These are phyloP conservation scores for Marsdenia floribunda DNA, from an alignment of 257 asterid genomes.

Conservation along the genomic window DNA sequence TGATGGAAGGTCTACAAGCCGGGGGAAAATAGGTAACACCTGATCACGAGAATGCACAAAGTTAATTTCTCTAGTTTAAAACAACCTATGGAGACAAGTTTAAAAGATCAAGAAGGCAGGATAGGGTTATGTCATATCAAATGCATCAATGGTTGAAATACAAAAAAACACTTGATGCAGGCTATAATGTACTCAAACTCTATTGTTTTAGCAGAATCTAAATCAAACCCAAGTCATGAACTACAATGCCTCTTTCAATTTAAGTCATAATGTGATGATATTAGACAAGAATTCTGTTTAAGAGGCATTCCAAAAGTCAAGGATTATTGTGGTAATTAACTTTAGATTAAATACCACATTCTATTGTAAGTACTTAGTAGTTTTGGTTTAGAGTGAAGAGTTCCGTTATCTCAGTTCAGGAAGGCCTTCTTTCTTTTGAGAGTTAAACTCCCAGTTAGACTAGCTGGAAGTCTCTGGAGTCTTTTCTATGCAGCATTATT, in stretches of 20 bases:
- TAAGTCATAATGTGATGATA: not conserved
- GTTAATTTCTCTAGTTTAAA: not conserved
- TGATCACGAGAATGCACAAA: conserved; percentile 22
- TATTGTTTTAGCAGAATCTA: not conserved
- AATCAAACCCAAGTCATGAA: not conserved
- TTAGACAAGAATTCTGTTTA: not conserved
- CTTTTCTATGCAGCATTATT: not conserved
- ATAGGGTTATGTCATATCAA: not conserved
- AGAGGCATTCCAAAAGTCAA: not conserved
- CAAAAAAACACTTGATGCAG: not conserved
- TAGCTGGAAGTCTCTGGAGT: not conserved
- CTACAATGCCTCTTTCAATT: not conserved
- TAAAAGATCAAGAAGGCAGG: not conserved
- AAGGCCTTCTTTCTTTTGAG: not conserved
- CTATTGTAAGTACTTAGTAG: not conserved
- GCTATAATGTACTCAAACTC: not conserved
- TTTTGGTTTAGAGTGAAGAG: not conserved
- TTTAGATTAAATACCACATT: not conserved
- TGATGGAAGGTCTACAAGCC: conserved; percentile 81
- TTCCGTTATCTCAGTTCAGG: not conserved
- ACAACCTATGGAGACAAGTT: not conserved
- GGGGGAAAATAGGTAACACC: conserved; percentile 93
- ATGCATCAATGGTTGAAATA: not conserved
- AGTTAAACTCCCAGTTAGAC: not conserved
- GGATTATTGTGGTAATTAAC: not conserved